Base-by-base conservation (phyloP, 2,329 filamentous ascomycete species). In the Hyphodiscus sp. region DNA sequence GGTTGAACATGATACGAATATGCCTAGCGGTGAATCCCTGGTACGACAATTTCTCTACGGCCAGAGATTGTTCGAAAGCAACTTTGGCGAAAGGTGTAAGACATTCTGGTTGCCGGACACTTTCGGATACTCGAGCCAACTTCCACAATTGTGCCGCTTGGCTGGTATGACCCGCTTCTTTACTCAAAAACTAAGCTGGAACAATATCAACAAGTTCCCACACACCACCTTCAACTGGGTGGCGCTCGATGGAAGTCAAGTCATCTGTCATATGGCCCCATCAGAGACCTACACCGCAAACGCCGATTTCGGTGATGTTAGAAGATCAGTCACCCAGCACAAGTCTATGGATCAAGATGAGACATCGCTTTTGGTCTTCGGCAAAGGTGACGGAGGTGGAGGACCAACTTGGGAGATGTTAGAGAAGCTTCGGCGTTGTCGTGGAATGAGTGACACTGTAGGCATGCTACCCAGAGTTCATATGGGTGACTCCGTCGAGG, bases 181-280 rank as follows among this genome's bases (percentile, higher is more conserved):
- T 66, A 99, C 94, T 0, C 94, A 99, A 71, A 99, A 99, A 74
- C 77, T 99, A 55, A 97, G 92, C 76, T 99, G 94, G 94, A 97
- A 97, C 76, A 97, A 97, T 69, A 97, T 97, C 79, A 97, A 97
- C 74, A 95, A 88, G 67, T 99, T 97, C 73, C 94, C 94, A 0
- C 94, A 97, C 68, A 97, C 94, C 6, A 97, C 94, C 0, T 99
- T 99, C 78, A 96, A 96, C 71, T 99, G 94, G 94, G 91, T 99
- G 30, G 83, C 91, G 13, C 81, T 96, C 15, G 94, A 99, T 69
- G 92, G 94, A 54, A 95, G 89, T 66, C 94, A 97, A 67, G 94
- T 99, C 61, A 83, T 99, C 58, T 97, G 92, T 70, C 94, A 99
- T 67, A 99, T 99, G 94, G 84, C 91, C 2, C 94, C 94, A 1